A percentile compares a stretch with the other conserved stretches of the same genome.
phyloP scores from a whole-genome alignment of 257 asterid genomes.

The Fraxinus anomala region DNA sequence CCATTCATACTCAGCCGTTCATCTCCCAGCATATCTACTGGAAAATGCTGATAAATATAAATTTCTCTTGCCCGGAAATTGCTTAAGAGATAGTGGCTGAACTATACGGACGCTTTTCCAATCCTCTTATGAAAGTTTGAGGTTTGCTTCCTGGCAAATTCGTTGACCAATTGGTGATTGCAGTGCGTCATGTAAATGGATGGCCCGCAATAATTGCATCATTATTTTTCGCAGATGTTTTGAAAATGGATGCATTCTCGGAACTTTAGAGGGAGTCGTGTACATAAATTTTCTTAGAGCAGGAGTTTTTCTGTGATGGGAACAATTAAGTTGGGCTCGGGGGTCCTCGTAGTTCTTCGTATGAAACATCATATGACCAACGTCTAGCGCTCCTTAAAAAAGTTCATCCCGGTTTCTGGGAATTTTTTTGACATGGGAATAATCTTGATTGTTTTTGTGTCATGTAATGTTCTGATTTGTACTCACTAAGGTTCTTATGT shows the following conservation, averaged over 20 bases:
- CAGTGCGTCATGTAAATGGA: constrained; percentile 31
- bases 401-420: constrained; percentile 21
- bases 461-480: background rate
- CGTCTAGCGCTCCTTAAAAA: background rate
- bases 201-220: constrained; percentile 39
- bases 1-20: constrained; percentile 79
- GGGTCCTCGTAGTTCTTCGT: constrained; percentile 27
- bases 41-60: constrained; percentile 66
- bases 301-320: no score
- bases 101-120: constrained; percentile 10
- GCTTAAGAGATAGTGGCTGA: constrained; percentile 73
- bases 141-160: constrained; percentile 43
- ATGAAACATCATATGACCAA: constrained; percentile 11
- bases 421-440: constrained; percentile 42
- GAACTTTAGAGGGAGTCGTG: constrained; percentile 41
- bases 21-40: constrained; percentile 77
- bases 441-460: constrained; percentile 26
- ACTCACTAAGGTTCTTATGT: background rate
- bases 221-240: constrained; percentile 34
- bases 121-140: constrained; percentile 40
- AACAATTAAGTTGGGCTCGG: background rate
- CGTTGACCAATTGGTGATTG: constrained; percentile 28
- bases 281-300: constrained; percentile 17
- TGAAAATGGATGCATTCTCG: constrained; percentile 31
- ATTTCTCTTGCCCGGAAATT: constrained; percentile 76